Conservation (phyloP, 257 asterid species). For the Primulina eburnea region DNA sequence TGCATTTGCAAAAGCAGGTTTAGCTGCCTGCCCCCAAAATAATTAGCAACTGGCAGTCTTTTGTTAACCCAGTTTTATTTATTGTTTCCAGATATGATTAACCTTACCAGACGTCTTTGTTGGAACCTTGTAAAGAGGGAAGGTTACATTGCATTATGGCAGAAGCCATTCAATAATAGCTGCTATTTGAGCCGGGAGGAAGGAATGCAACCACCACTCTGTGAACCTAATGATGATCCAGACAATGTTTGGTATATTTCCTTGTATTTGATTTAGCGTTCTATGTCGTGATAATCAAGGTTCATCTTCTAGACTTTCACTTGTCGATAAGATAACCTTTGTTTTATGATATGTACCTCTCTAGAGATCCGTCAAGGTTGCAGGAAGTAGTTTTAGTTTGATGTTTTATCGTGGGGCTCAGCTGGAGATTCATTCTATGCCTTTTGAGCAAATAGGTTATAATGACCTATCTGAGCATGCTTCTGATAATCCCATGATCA, state of each 20-base stretch:
- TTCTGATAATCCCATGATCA: too few relatives aligned
- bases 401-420: too few relatives aligned
- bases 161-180: conserved; percentile 52
- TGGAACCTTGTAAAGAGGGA: conserved; percentile 55
- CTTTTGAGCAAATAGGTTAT: background rate
- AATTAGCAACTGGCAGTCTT: background rate
- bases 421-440: background rate
- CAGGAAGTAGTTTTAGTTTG: background rate
- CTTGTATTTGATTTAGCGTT: background rate
- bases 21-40: background rate
- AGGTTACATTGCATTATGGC: conserved; percentile 52
- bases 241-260: conserved; percentile 54
- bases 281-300: background rate
- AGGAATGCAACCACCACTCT: conserved; percentile 39
- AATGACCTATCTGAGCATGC: background rate
- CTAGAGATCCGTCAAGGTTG: background rate
- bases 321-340: background rate
- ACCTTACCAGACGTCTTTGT: conserved; percentile 44
- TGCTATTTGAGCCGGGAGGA: conserved; percentile 48
- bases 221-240: conserved; percentile 43
- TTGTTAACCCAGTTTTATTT: conserved; percentile 2
- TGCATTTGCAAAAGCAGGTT: background rate
- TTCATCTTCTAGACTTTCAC: background rate
- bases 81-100: conserved; percentile 42
- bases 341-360: background rate